Evolutionary conservation across 208 protist genomes (phyloP), one percentile per base, ranked within the genome.

Genomic region (Wallacemonas sp.): DNA sequence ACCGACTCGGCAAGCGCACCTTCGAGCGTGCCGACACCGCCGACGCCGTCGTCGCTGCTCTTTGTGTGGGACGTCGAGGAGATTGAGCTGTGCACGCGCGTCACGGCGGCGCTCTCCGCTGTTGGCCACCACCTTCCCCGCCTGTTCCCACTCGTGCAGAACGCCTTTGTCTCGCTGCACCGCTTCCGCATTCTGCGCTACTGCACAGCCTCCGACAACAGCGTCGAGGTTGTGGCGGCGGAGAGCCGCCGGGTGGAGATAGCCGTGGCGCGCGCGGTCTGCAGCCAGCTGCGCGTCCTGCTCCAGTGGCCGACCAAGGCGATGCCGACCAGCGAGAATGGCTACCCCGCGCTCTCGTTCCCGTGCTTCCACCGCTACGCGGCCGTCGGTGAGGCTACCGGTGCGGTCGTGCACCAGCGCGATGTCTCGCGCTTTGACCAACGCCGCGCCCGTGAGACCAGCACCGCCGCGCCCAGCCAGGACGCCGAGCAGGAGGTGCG

Each of bases 41-140:
- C 44, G 8, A 49, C 16, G 16, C 7, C 8, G 11, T 5, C 20
- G 12, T 16, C 44, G 12, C n/a, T 25, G 23, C 62, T 77, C 3
- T 81, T 82, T 39, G 42, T 77, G 20, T 93, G 86, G 86, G 83
- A 89, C 42, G 46, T 89, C 18, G 67, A 76, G 54, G 86, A 93
- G 44, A 77, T 80, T 59, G 71, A 86, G 11, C 50, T 77, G 32
- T 82, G 76, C 57, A 82, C 75, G 2, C 67, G 71, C 0, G 66
- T 93, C 12, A 67, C 76, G 4, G 73, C 73, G 1, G 52, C 75
- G 2, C 49, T 89, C 32, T 65, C 77, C 26, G 63, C 75, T 23
- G 67, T 87, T 28, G 77, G 72, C n/a, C 42, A 74, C 20, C 52
- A 67, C 0, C 57, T 79, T 1, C 31, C 77, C 3, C 22, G 28